Evolutionary conservation across 805 yeast genomes (phyloP).

Genomic region (Limtongia smithiae): DNA sequence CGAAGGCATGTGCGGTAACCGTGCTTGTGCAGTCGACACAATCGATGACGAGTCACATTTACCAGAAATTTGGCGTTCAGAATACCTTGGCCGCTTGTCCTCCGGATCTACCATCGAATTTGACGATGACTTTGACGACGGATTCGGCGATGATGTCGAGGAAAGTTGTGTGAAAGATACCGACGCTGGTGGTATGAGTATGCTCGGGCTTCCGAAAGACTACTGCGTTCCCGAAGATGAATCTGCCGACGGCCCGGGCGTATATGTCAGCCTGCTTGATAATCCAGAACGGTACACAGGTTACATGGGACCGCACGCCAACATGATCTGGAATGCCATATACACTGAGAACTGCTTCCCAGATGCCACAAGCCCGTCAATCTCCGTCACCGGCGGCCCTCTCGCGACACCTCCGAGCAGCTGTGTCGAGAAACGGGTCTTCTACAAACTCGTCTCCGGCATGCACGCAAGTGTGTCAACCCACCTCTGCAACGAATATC

Average conservation of each 20-base stretch:
- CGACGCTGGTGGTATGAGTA: constrained; percentile 48
- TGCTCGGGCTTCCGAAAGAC: constrained; percentile 59
- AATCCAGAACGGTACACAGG: constrained; percentile 98
- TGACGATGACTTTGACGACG: constrained; percentile 40
- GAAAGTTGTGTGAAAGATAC: constrained; percentile 30
- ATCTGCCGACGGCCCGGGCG: constrained; percentile 42
- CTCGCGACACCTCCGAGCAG: constrained; percentile 42
- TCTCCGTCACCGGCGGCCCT: constrained; percentile 12
- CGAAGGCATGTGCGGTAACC: constrained; percentile 74
- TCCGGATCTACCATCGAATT: constrained; percentile 34
- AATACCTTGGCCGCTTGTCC: constrained; percentile 54
- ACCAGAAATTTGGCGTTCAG: constrained; percentile 72
- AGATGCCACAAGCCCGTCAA: not conserved
- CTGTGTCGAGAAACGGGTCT: constrained; percentile 83
- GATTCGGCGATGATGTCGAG: constrained; percentile 36
- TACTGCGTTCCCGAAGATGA: constrained; percentile 45
- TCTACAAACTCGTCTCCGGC: constrained; percentile 83
- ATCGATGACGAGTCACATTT: constrained; percentile 68
- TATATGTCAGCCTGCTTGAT: constrained; percentile 76
- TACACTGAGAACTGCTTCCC: constrained; percentile 89
- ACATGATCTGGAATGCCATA: constrained; percentile 88
- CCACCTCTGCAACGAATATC: constrained; percentile 80
- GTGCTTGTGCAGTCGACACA: constrained; percentile 86
- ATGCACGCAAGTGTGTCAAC: constrained; percentile 95
- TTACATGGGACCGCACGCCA: constrained; percentile 87